Percentiles rank a stretch among this genome's conserved stretches.
Evolutionary conservation across 2,329 filamentous ascomycete genomes (phyloP).

Genomic region (Fusarium keratoplasticum): DNA sequence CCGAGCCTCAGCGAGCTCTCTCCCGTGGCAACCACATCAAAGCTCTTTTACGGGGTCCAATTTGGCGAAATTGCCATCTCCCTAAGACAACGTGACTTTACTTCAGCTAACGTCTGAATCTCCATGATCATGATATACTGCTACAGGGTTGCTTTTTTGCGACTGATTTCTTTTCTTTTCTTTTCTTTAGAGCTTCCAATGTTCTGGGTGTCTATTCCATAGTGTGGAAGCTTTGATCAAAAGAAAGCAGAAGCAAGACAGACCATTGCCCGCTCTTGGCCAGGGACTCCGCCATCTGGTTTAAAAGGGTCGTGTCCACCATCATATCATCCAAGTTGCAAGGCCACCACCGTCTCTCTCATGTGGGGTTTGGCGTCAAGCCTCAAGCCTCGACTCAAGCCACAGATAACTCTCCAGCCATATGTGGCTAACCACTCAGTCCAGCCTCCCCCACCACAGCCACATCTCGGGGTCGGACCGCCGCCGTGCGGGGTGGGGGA

Average conservation of each 20-base stretch:
- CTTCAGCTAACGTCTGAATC: constrained; percentile 18
- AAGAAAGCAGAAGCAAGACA: background rate
- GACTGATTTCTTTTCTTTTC: background rate
- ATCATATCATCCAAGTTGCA: background rate
- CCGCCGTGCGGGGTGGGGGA: constrained; percentile 23
- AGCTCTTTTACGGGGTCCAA: constrained; percentile 9
- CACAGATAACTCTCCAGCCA: constrained; percentile 14
- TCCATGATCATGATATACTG: constrained; percentile 11
- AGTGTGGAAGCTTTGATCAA: background rate
- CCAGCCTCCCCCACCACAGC: constrained; percentile 43
- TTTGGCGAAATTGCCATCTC: constrained; percentile 33
- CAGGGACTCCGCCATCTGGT: background rate
- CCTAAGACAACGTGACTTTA: constrained; percentile 24
- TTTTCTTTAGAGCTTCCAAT: background rate
- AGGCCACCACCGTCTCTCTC: background rate
- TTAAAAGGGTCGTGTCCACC: background rate
- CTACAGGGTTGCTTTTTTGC: background rate
- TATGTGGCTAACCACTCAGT: background rate
- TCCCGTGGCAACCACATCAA: constrained; percentile 15
- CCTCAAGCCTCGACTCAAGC: background rate
- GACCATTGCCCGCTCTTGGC: background rate
- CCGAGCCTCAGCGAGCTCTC: constrained; percentile 26
- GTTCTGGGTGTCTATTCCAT: background rate
- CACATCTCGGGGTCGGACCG: constrained; percentile 15
- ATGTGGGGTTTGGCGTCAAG: background rate